Base-by-base conservation (phyloP, 2,329 filamentous ascomycete genomes). In the Fusarium sterilihyphosum region DNA sequence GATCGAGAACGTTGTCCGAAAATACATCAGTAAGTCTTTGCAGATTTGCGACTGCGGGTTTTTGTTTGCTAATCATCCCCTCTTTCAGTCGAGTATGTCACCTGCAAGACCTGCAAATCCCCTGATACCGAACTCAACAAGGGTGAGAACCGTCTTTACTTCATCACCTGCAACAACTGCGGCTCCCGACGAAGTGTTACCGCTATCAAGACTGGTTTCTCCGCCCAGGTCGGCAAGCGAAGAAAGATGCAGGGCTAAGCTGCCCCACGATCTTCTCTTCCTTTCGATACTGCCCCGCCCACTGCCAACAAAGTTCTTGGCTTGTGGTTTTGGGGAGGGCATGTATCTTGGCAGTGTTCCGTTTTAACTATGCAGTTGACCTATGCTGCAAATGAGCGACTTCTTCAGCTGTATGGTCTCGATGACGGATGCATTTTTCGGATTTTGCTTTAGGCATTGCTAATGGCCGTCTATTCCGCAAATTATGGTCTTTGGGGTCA, bases 191-290 rank as follows among this genome's bases (percentile, higher is more conserved):
- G 95, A 83, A 95, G 92, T 81, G 96, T 98, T 83, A 94, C 94
- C 70, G 95, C 96, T 78, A 99, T 99, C 93, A 99, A 99, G 92
- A 98, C 95, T 72, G 96, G 96, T 95, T 99, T 99, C 95, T 97
- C 95, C 81, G 96, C 96, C 85, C 96, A 98, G 87, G 94, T 99
- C 85, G 96, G 96, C 84, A 98, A 98, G 93, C 93, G 96, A 90
- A 96, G 92, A 89, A 97, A 97, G 91, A 93, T 95, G 88, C 91
- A 94, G 85, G 93, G 89, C 85, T 97, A 95, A 89, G 73, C 67
- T 66, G 44, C 50, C 65, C 59, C 47, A 16, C 40, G 41, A 65
- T 54, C 41, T 49, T 52, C n/a, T 43, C 33, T 63, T 53, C 57
- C 53, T 43, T 64, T 70, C 49, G 54, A 52, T 67, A 65, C 64